Evolutionary conservation across 495 filamentous ascomycete genomes (phyloP).

Genomic region (Neurospora sp.): DNA sequence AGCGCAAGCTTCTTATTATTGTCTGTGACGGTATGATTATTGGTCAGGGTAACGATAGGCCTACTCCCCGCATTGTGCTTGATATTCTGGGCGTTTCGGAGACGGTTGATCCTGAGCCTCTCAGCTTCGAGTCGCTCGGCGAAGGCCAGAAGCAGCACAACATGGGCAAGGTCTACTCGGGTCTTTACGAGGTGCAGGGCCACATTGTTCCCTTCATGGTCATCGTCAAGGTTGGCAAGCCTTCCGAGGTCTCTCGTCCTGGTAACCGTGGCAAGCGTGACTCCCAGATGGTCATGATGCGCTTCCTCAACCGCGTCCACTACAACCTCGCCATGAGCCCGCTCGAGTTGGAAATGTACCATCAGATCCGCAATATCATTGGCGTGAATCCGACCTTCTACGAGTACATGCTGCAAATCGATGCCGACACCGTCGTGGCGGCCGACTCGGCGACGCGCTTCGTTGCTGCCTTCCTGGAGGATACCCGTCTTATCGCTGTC

Average conservation of each 20-base stretch:
- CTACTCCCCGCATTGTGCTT: constrained; percentile 90
- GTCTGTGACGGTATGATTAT: constrained; percentile 99
- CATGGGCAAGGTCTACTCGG: constrained; percentile 98
- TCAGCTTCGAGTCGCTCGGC: constrained; percentile 94
- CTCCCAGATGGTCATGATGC: constrained; percentile 96
- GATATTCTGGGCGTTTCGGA: constrained; percentile 95
- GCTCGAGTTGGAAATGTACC: constrained; percentile 95
- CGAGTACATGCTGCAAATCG: constrained; percentile 93
- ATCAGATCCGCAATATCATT: constrained; percentile 98
- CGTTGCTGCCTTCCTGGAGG: constrained; percentile 81
- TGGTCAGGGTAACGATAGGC: constrained; percentile 92
- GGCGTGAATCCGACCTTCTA: constrained; percentile 98
- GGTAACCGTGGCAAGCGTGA: constrained; percentile 99
- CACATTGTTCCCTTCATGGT: constrained; percentile 98
- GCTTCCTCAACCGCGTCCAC: constrained; percentile 96
- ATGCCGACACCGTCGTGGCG: constrained; percentile 92
- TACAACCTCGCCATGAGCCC: constrained; percentile 95
- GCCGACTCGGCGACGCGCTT: constrained; percentile 87
- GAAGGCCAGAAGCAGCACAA: constrained; percentile 98
- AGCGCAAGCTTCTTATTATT: constrained; percentile 88
- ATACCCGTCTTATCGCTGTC: constrained; percentile 82
- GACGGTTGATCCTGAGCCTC: constrained; percentile 86
- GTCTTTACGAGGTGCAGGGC: constrained; percentile 93
- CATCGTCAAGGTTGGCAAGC: constrained; percentile 94
- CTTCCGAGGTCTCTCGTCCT: constrained; percentile 89